These are phyloP conservation scores for Tetradesmus obliquus DNA, from an alignment of 139 green algal genomes.

Conservation along the genomic window DNA sequence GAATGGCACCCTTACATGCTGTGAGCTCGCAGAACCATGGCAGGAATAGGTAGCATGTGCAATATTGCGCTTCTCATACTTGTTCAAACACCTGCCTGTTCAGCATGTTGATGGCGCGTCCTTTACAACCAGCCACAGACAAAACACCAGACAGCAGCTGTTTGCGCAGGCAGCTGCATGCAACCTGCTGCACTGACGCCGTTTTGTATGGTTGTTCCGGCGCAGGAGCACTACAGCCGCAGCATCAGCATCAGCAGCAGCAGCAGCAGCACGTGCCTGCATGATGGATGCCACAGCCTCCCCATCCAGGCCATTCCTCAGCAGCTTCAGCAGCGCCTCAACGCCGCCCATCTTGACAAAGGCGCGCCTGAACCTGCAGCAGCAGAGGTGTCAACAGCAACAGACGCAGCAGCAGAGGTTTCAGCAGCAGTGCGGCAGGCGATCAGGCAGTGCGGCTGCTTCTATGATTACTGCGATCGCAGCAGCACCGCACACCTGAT, in stretches of 20 bases:
- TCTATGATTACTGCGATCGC: not conserved
- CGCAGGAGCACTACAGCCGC: not conserved
- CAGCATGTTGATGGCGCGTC: no score
- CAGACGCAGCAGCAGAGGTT: not conserved
- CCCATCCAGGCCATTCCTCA: slow-evolving; percentile 17
- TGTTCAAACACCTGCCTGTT: no score
- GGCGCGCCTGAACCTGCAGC: slow-evolving; percentile 13
- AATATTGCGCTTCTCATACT: no score
- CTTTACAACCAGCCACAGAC: no score
- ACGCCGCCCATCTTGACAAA: slow-evolving; percentile 49
- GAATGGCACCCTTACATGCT: no score
- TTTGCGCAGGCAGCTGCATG: no score
- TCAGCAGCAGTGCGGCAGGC: not conserved
- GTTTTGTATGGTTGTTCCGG: no score
- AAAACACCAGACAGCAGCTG: no score
- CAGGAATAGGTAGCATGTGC: no score
- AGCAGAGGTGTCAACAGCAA: not conserved
- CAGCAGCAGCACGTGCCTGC: not conserved
- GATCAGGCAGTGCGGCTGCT: not conserved
- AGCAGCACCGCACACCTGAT: not conserved
- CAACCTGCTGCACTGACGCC: no score
- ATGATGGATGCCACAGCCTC: slow-evolving; percentile 14
- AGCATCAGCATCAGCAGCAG: not conserved
- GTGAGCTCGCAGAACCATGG: no score
- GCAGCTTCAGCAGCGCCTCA: slow-evolving; percentile 50